Evolutionary conservation across 306 rosid species (phyloP).

Genomic region (Senna tora): DNA sequence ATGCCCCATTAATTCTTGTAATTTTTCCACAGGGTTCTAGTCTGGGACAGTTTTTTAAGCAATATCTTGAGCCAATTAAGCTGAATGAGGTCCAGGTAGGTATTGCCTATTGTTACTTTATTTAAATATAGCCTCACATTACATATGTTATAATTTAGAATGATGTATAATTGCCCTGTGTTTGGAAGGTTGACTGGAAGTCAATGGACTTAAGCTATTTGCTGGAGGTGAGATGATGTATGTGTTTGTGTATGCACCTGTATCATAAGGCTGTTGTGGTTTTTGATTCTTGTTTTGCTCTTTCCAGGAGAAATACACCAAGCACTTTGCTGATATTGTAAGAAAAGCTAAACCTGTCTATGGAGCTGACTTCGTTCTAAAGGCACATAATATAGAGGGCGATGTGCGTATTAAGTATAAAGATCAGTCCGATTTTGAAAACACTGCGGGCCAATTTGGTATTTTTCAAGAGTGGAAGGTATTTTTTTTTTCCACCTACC

Average conservation of each 20-base stretch:
- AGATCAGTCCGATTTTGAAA: constrained; percentile 72
- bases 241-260: constrained; percentile 14
- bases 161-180: constrained; percentile 39
- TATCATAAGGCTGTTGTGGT: constrained; percentile 32
- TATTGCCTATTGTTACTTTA: constrained; percentile 23
- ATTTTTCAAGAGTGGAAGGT: constrained; percentile 99
- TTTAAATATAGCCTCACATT: constrained; percentile 17
- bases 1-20: constrained; percentile 29
- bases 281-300: constrained; percentile 32
- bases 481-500: constrained; percentile 34
- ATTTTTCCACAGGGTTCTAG: constrained; percentile 82
- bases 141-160: constrained; percentile 35
- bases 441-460: constrained; percentile 80
- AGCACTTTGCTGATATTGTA: constrained; percentile 64
- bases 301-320: constrained; percentile 66
- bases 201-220: constrained; percentile 87
- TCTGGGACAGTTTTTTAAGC: constrained; percentile 84
- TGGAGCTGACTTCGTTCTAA: constrained; percentile 73
- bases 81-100: constrained; percentile 78
- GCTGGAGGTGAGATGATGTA: constrained; percentile 68
- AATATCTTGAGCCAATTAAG: constrained; percentile 93
- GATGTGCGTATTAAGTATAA: constrained; percentile 72
- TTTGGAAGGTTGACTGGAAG: constrained; percentile 81
- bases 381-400: constrained; percentile 69
- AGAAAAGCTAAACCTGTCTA: constrained; percentile 67